Evolutionary conservation across 805 yeast genomes (phyloP).

Genomic region (Cyberlindnera veronae): DNA sequence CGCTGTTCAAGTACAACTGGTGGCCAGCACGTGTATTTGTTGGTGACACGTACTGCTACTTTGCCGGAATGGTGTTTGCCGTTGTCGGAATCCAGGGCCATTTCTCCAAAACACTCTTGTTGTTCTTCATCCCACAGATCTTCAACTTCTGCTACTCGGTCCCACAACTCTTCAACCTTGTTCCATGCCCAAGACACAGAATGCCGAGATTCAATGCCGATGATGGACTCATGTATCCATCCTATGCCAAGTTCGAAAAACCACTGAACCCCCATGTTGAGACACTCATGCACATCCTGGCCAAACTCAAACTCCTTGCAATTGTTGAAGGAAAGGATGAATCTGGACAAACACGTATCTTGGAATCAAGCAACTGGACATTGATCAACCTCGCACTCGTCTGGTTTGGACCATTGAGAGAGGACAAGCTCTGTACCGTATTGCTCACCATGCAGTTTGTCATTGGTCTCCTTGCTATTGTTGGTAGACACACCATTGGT

Average conservation of each 20-base stretch:
- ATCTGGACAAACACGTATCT: slow-evolving; percentile 25
- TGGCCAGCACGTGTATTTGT: slow-evolving; percentile 93
- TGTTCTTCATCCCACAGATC: slow-evolving; percentile 88
- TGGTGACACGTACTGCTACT: slow-evolving; percentile 97
- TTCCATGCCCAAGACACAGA: slow-evolving; percentile 96
- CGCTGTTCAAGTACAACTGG: slow-evolving; percentile 75
- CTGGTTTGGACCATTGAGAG: slow-evolving; percentile 87
- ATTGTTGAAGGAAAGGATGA: slow-evolving; percentile 25
- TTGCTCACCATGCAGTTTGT: slow-evolving; percentile 61
- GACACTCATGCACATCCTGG: slow-evolving; percentile 43
- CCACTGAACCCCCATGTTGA: slow-evolving; percentile 33
- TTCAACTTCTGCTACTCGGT: slow-evolving; percentile 83
- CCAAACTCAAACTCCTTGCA: slow-evolving; percentile 46
- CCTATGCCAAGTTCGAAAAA: slow-evolving; percentile 44
- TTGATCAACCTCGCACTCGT: slow-evolving; percentile 79
- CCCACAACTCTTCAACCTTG: slow-evolving; percentile 85
- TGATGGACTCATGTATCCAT: slow-evolving; percentile 75
- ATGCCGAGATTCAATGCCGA: slow-evolving; percentile 69
- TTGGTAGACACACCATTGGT: slow-evolving; percentile 79
- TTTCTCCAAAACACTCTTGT: slow-evolving; percentile 85
- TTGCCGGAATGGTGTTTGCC: slow-evolving; percentile 98
- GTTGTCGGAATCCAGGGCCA: slow-evolving; percentile 95
- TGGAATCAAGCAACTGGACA: slow-evolving; percentile 59
- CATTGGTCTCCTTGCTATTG: slow-evolving; percentile 63
- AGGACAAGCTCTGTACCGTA: slow-evolving; percentile 63